Base-by-base conservation (phyloP, 768 basidiomycete species). In the Lactarius pseudohatsudake region DNA sequence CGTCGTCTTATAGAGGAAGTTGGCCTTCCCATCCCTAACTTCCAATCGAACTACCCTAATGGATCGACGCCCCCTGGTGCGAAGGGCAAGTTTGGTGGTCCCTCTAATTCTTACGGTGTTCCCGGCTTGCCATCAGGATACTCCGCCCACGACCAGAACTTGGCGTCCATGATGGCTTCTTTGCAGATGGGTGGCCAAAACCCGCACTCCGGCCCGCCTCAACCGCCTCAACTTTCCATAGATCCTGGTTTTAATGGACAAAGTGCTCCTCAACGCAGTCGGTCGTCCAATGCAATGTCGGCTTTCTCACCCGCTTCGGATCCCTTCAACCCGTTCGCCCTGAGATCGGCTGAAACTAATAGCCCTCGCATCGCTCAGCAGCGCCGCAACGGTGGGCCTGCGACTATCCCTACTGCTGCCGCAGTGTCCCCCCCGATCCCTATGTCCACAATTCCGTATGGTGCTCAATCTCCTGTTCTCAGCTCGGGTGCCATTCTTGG, bases 1-100 rank as follows among this genome's bases (percentile, higher is more conserved):
- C 89, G 94, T 67, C 85, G 92, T 65, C 82, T 98, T 57, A 91
- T 97, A 63, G 94, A 97, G 75, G 96, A 96, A 78, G 94, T 97
- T 69, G 95, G 96, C 15, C 78, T 98, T 54, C 91, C 93, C 7
- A 89, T 94, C 57, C 92, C 91, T 62, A 93, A 88, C 79, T 89
- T 92, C 77, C 90, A 92, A 76, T 88, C 91, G 15, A 86, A 87
- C 16, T 92, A 91, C 75, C 81, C 86, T 18, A 78, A 78, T 32
- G 86, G 86, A 67, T 84, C 83, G 66, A 80, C 87, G 8, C 81
- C 85, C 59, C 81, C 85, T 8, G 80, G 82, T 68, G 83, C 86
- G 67, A 92, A 92, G 77, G 77, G 80, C 59, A 86, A 87, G 75
- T 77, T 71, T 30, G 60, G 81, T 65, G 78, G 80, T 41, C 68